These are phyloP conservation scores for Hemerocallis citrina DNA, from an alignment of 106 monocot genomes.

Conservation along the genomic window DNA sequence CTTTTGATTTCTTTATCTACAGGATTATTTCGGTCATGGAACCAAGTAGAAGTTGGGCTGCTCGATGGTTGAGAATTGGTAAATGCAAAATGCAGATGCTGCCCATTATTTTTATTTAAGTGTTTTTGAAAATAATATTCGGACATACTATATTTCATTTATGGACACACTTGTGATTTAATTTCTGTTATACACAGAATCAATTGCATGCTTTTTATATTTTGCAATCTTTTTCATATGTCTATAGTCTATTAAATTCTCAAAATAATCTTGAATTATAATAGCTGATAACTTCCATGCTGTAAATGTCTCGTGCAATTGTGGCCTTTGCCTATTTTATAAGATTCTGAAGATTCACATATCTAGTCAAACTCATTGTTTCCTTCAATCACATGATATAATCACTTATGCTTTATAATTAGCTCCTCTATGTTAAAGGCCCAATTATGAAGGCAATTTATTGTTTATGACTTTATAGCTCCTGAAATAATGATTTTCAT, in stretches of 20 bases:
- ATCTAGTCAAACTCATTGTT: too few relatives aligned
- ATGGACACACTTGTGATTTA: background rate
- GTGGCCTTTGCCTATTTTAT: too few relatives aligned
- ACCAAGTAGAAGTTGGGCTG: constrained; percentile 94
- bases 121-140: too few relatives aligned
- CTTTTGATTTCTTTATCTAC: constrained; percentile 6
- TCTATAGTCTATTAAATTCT: background rate
- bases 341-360: too few relatives aligned
- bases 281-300: too few relatives aligned
- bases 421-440: too few relatives aligned
- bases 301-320: too few relatives aligned
- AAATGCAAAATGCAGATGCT: background rate
- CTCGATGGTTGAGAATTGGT: constrained; percentile 98
- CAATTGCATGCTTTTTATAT: background rate
- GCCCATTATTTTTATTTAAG: constrained; percentile 6
- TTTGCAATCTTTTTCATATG: background rate
- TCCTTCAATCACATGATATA: too few relatives aligned
- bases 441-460: background rate
- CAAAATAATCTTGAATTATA: background rate
- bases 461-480: background rate
- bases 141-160: too few relatives aligned
- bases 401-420: too few relatives aligned
- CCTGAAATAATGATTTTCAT: background rate
- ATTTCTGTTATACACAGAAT: background rate
- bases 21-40: constrained; percentile 98